Conservation (phyloP, 345 rosid species). For the Salix caprea region DNA sequence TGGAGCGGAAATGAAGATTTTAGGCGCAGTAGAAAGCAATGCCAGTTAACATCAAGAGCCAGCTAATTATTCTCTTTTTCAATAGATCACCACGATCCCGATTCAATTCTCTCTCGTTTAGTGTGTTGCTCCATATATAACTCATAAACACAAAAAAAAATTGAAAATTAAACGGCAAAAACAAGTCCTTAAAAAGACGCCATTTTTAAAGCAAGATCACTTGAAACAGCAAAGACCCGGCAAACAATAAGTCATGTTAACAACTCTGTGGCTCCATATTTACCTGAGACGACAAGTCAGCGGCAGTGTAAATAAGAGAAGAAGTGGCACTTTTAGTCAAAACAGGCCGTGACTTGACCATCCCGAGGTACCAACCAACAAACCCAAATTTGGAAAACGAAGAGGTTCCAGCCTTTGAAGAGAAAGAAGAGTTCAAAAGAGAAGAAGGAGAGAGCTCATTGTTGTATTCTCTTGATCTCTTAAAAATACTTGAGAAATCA, state of each 20-base stretch:
- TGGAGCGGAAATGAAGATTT: background rate
- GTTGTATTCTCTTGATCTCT: conserved; percentile 22
- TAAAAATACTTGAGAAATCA: conserved; percentile 32
- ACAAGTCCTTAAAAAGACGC: background rate
- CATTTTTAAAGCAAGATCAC: background rate
- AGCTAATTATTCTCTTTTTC: background rate
- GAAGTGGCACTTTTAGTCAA: conserved; percentile 70
- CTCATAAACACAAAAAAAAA: background rate
- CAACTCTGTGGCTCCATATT: background rate
- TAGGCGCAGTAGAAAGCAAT: too few species aligned
- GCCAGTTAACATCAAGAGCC: too few species aligned
- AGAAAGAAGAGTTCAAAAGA: conserved; percentile 25
- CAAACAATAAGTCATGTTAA: background rate
- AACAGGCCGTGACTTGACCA: conserved; percentile 79
- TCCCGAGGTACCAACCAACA: conserved; percentile 75
- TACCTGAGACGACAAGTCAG: conserved; percentile 94
- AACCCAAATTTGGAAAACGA: conserved; percentile 42
- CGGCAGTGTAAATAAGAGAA: conserved; percentile 68
- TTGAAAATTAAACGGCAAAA: background rate
- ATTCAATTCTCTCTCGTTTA: background rate
- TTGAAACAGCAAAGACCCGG: background rate
- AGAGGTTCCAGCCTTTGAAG: conserved; percentile 26
- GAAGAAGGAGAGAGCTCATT: conserved; percentile 24
- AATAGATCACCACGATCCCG: background rate
- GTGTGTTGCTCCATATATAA: background rate